Evolutionary conservation across 2,329 filamentous ascomycete species (phyloP).

Genomic region (Akanthomyces muscarius): DNA sequence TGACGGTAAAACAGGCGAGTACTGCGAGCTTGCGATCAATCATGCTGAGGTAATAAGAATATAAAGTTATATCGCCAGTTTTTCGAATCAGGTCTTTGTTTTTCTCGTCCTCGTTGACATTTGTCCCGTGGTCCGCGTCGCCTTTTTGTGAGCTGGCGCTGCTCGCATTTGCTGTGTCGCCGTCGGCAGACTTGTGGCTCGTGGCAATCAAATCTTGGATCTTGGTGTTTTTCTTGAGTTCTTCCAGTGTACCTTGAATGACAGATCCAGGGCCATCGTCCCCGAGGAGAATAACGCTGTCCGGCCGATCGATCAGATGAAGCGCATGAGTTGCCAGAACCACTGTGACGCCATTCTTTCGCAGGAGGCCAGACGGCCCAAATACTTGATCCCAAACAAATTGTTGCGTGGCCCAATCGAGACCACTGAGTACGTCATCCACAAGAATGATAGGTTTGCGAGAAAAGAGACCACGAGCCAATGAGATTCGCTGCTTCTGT

Average conservation of each 20-base stretch:
- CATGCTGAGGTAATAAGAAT: constrained; percentile 20
- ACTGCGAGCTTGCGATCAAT: background rate
- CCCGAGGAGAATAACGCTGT: constrained; percentile 16
- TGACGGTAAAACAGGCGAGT: background rate
- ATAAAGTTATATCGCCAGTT: constrained; percentile 20
- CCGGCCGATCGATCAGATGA: constrained; percentile 24
- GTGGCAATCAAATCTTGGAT: constrained; percentile 9
- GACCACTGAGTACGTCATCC: constrained; percentile 33
- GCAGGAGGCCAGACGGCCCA: constrained; percentile 29
- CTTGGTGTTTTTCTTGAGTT: constrained; percentile 2
- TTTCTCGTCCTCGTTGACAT: constrained; percentile 13
- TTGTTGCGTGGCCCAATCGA: constrained; percentile 36
- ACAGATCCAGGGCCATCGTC: background rate
- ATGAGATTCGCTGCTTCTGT: constrained; percentile 25
- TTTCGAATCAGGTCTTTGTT: constrained; percentile 11
- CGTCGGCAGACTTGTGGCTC: constrained; percentile 1
- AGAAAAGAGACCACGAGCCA: constrained; percentile 26
- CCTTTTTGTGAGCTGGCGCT: constrained; percentile 14
- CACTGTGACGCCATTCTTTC: constrained; percentile 22
- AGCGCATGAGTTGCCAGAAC: constrained; percentile 28
- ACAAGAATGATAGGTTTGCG: constrained; percentile 25
- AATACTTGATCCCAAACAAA: constrained; percentile 35
- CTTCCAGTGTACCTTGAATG: constrained; percentile 3
- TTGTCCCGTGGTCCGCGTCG: constrained; percentile 16
- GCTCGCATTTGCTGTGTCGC: background rate